Evolutionary conservation across 108 stramenopile genomes (phyloP), one percentile per base, ranked within the genome.

Genomic region (Skeletonema marinoi): DNA sequence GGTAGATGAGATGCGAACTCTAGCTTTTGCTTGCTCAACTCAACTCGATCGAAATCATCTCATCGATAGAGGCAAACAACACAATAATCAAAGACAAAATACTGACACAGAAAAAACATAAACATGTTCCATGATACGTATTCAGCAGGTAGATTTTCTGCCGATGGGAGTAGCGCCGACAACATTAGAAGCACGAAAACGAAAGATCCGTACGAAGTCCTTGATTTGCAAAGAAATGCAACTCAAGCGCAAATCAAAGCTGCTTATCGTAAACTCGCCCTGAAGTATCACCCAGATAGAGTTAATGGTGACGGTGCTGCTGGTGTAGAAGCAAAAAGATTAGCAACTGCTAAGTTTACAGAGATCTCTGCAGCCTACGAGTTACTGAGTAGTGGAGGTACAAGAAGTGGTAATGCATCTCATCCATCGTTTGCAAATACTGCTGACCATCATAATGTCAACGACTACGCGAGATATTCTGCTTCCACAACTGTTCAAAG

Each of bases 261-360:
- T 70, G 88, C 91, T 2, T 92, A 89, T 83, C 73, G 87, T 64
- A 58, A 74, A 17, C 77, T 92, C 63, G 89, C 91, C 16, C 68
- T 92, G 14, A 84, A 65, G 65, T 87, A 88, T 51, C 91, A 92
- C 58, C 91, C 91, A 10, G 91, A 92, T 71, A 86, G 88, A 64
- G 88, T 90, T 33, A 60, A 58, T 32, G 79, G 74, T 2, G 85
- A 84, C 14, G 82, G 83, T 14, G 35, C 74, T 32, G 70, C 60
- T 32, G 64, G 64, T 32, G 67, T 11, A 16, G 79, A 68, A 19
- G 79, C 73, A 13, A 75, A 74, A 17, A 70, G 69, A 38, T 3
- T 39, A 39, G 73, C 78, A 3, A 74, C 72, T 31, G 70, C 68
- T 1, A 70, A 60, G 41, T 80, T 80, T 51, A 58, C 79, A 1